Conservation (phyloP, 192 early-diverging fungal species). For the Podochytrium sp. region DNA sequence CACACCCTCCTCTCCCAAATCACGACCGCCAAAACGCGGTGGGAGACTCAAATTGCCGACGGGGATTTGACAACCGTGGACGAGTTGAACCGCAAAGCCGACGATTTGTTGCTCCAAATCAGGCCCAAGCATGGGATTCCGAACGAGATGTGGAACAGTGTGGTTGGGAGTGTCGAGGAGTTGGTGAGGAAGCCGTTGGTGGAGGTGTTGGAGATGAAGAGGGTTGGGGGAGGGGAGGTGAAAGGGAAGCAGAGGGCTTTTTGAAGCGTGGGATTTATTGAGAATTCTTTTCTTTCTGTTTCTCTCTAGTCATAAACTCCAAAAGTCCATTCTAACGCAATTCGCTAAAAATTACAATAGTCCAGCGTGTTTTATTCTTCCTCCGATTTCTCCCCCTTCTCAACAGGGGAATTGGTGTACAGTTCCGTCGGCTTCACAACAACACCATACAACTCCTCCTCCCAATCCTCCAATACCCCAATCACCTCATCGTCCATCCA, state of each 20-base stretch:
- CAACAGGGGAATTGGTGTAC: neutral
- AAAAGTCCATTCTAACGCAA: too few species aligned
- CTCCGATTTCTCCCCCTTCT: neutral
- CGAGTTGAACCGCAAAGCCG: neutral
- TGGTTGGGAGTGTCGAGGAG: neutral
- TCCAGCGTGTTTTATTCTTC: too few species aligned
- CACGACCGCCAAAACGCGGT: neutral
- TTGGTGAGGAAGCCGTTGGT: neutral
- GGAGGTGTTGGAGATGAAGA: neutral
- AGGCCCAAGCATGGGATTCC: neutral
- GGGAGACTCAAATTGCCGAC: neutral
- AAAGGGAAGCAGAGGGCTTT: too few species aligned
- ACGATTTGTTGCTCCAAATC: neutral
- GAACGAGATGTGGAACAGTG: neutral
- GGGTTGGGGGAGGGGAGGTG: neutral
- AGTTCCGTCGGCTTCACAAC: neutral
- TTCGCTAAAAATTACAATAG: too few species aligned
- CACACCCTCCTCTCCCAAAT: neutral
- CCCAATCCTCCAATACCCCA: slow-evolving; percentile 1
- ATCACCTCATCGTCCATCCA: slow-evolving; percentile 18
- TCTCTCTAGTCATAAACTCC: too few species aligned
- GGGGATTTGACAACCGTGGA: neutral
- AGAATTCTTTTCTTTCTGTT: too few species aligned
- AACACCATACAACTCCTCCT: slow-evolving; percentile 4
- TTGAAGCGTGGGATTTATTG: too few species aligned